phyloP scores from a whole-genome alignment of 2,329 filamentous ascomycete genomes.

The Allantophomopsis cytisporea region DNA sequence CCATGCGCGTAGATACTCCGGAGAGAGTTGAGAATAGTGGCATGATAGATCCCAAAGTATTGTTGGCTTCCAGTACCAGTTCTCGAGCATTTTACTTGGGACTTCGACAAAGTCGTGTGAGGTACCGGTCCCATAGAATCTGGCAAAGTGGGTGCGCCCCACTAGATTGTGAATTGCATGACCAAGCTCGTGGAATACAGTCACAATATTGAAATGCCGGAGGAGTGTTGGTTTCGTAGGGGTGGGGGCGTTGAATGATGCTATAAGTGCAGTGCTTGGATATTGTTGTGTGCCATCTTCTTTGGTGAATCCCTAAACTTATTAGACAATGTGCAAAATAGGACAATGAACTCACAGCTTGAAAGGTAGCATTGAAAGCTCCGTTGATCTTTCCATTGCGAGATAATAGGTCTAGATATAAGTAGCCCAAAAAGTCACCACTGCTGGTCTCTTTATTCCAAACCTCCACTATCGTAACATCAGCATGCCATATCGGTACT shows the following conservation, averaged over 20 bases:
- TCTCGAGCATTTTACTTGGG: slow-evolving; percentile 61
- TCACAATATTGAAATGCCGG: slow-evolving; percentile 71
- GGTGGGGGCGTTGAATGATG: slow-evolving; percentile 75
- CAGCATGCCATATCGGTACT: slow-evolving; percentile 62
- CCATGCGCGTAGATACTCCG: background rate
- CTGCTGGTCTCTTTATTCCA: slow-evolving; percentile 67
- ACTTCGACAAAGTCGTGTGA: slow-evolving; percentile 60
- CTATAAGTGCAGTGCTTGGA: slow-evolving; percentile 67
- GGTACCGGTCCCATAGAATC: slow-evolving; percentile 54
- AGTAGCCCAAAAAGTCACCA: slow-evolving; percentile 62
- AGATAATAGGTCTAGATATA: slow-evolving; percentile 72
- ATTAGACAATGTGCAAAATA: background rate
- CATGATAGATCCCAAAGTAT: slow-evolving; percentile 54
- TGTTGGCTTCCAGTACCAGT: slow-evolving; percentile 60
- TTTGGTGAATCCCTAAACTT: slow-evolving; percentile 38
- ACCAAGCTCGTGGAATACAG: slow-evolving; percentile 69
- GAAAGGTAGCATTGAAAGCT: slow-evolving; percentile 63
- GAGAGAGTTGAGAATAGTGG: slow-evolving; percentile 45
- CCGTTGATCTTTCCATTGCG: slow-evolving; percentile 68
- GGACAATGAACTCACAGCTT: slow-evolving; percentile 27
- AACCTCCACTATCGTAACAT: slow-evolving; percentile 68
- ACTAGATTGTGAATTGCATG: slow-evolving; percentile 59
- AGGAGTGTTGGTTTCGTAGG: slow-evolving; percentile 63
- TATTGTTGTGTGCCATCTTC: slow-evolving; percentile 59
- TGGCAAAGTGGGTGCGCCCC: slow-evolving; percentile 45